These are phyloP conservation scores for Elongisporangium undulatum DNA, from an alignment of 352 stramenopile genomes.

Conservation along the genomic window DNA sequence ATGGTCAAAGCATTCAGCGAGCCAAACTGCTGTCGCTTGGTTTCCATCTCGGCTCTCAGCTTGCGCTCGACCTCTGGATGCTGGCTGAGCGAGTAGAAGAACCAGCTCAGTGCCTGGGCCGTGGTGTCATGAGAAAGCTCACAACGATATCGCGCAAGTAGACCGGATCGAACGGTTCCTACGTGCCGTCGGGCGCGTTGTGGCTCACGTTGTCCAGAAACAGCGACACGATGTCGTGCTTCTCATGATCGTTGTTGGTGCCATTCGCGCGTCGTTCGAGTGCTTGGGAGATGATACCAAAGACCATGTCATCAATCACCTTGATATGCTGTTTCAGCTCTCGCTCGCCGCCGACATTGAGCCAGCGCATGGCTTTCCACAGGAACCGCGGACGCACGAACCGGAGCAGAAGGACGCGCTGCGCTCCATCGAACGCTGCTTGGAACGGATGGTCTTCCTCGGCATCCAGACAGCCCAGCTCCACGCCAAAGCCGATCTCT, in stretches of 20 bases:
- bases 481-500: not conserved
- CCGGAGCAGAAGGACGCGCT: slow-evolving; percentile 23
- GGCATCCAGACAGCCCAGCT: slow-evolving; percentile 3
- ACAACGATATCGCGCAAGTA: slow-evolving; percentile 76
- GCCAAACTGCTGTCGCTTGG: slow-evolving; percentile 9
- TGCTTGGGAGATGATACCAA: slow-evolving; percentile 32
- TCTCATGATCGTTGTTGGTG: slow-evolving; percentile 10
- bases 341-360: slow-evolving; percentile 27
- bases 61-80: slow-evolving; percentile 47
- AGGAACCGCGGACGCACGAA: slow-evolving; percentile 34
- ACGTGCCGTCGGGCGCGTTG: not conserved
- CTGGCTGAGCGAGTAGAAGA: slow-evolving; percentile 49
- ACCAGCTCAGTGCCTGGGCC: slow-evolving; percentile 65
- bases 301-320: slow-evolving; percentile 30
- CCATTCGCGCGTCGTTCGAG: slow-evolving; percentile 18
- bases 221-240: slow-evolving; percentile 35
- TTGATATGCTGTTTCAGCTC: slow-evolving; percentile 22
- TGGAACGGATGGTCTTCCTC: slow-evolving; percentile 44
- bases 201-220: slow-evolving; percentile 25
- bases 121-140: slow-evolving; percentile 82
- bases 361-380: slow-evolving; percentile 38
- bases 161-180: slow-evolving; percentile 20
- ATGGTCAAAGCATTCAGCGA: slow-evolving; percentile 10
- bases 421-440: slow-evolving; percentile 39
- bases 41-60: slow-evolving; percentile 41